Evolutionary conservation across 2,329 filamentous ascomycete species (phyloP).

Genomic region (Hypoxylon sp.): DNA sequence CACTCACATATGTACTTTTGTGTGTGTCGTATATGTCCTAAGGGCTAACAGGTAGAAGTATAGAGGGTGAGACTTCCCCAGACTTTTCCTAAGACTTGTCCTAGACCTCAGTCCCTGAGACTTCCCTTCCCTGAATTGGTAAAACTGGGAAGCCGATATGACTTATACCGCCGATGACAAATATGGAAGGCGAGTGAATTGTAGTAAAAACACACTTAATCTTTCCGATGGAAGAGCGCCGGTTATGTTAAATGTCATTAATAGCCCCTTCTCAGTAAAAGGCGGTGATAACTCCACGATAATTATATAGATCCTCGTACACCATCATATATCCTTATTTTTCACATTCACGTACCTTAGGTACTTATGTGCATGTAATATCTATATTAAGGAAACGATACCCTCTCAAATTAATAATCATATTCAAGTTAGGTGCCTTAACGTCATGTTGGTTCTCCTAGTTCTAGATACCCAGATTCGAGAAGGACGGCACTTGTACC

Average conservation of each 20-base stretch:
- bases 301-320: not conserved
- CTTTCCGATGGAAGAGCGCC: not conserved
- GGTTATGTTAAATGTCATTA: not conserved
- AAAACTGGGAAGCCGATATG: not conserved
- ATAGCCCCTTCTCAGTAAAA: not conserved
- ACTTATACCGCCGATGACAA: not conserved
- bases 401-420: too few species aligned
- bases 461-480: not conserved
- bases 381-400: too few species aligned
- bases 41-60: not conserved
- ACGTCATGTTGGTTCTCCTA: not conserved
- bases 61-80: not conserved
- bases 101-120: not conserved
- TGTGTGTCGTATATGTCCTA: not conserved
- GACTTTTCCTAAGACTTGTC: not conserved
- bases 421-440: not conserved
- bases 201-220: not conserved
- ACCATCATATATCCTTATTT: too few species aligned
- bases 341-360: not conserved
- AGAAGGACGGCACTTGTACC: not conserved
- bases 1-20: not conserved
- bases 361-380: too few species aligned
- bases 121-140: not conserved
- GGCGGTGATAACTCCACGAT: not conserved
- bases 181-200: not conserved